Evolutionary conservation across 305 asterid genomes (phyloP).

Genomic region (Galium porrigens): DNA sequence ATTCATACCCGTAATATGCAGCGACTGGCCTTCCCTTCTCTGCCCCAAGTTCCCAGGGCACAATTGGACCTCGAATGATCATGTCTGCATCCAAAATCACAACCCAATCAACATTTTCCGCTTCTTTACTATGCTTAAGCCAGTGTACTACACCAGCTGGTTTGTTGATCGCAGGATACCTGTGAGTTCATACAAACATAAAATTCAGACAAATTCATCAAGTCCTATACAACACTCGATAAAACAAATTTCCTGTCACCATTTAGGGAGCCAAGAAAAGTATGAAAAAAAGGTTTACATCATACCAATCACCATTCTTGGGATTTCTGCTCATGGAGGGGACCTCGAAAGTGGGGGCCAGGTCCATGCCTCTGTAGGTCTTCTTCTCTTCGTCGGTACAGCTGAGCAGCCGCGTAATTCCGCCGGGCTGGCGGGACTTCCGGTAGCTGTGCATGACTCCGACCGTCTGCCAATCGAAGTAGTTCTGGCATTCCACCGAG

Average conservation of each 20-base stretch:
- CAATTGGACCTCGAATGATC: conserved; percentile 78
- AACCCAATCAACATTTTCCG: conserved; percentile 89
- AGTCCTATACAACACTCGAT: neutral
- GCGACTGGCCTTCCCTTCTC: conserved; percentile 89
- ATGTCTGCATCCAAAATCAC: conserved; percentile 81
- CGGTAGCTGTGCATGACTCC: conserved; percentile 79
- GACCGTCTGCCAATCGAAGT: conserved; percentile 98
- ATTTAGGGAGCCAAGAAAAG: neutral
- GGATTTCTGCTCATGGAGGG: conserved; percentile 94
- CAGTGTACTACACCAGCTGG: conserved; percentile 91
- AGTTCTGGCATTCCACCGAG: conserved; percentile 85
- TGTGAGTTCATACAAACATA: conserved; percentile 13
- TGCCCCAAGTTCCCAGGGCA: conserved; percentile 98
- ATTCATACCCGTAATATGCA: conserved; percentile 74
- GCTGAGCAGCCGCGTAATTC: conserved; percentile 71
- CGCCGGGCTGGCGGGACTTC: conserved; percentile 84
- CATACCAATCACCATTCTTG: conserved; percentile 73
- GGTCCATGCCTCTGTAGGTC: conserved; percentile 58
- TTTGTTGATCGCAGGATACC: conserved; percentile 94
- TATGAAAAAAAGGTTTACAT: conserved; percentile 8
- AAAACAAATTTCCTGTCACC: neutral
- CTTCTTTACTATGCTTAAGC: conserved; percentile 76
- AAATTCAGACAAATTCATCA: neutral
- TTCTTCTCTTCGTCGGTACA: conserved; percentile 65
- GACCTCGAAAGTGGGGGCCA: conserved; percentile 84